Conservation (phyloP, 2,329 filamentous ascomycete species). For the Pseudomassariella vexata region DNA sequence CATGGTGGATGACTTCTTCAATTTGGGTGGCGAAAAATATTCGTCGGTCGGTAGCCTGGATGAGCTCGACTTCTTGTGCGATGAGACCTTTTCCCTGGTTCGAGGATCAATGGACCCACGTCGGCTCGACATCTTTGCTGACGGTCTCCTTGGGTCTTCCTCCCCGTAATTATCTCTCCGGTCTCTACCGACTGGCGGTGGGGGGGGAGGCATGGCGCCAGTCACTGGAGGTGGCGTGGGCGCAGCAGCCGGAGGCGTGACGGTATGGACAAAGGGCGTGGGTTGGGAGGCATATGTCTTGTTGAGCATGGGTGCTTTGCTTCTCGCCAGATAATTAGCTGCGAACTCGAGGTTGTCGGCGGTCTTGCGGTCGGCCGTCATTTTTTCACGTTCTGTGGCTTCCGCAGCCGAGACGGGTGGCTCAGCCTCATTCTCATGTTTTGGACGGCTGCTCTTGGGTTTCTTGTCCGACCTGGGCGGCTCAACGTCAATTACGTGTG, state of each 20-base stretch:
- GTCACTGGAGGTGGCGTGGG: constrained; percentile 25
- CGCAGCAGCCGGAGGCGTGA: constrained; percentile 14
- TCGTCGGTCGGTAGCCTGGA: constrained; percentile 2
- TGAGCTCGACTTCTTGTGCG: constrained; percentile 20
- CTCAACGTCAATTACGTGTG: constrained; percentile 13
- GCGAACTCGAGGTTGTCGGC: constrained; percentile 20
- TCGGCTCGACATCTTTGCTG: constrained; percentile 14
- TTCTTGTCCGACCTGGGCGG: constrained; percentile 18
- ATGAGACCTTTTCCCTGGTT: constrained; percentile 10
- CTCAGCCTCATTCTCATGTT: constrained; percentile 14
- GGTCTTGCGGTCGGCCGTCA: constrained; percentile 15
- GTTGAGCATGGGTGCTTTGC: too few relatives aligned
- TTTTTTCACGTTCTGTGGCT: constrained; percentile 11
- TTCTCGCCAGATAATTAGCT: constrained; percentile 21
- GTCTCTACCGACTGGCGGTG: constrained; percentile 15
- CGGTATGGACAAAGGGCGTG: neutral
- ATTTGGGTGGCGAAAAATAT: too few relatives aligned
- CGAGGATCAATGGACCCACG: constrained; percentile 22
- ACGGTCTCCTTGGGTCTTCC: constrained; percentile 17
- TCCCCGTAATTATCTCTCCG: constrained; percentile 13
- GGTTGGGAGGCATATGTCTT: too few relatives aligned
- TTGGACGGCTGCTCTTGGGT: constrained; percentile 18
- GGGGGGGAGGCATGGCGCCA: constrained; percentile 13
- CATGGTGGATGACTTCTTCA: constrained; percentile 7
- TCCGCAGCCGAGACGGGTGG: constrained; percentile 2